A percentile compares a stretch with the other conserved stretches of the same genome.
Conservation (phyloP, 1,284 basidiomycete genomes). For the Fomitopsis betulina region DNA sequence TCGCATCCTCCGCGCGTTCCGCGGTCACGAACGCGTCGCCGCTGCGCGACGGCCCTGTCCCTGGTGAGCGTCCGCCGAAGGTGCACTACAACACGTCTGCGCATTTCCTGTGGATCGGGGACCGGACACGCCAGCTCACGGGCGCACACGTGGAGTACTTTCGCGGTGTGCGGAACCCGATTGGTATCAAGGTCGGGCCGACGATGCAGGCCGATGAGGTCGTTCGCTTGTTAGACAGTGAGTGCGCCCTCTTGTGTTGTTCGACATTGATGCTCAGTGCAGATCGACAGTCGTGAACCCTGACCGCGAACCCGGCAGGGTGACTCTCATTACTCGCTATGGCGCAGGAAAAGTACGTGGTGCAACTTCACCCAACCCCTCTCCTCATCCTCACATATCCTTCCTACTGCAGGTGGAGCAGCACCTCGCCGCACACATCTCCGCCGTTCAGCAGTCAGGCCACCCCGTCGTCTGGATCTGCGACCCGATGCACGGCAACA, state of each 20-base stretch:
- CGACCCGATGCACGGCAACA: constrained; percentile 98
- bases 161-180: constrained; percentile 91
- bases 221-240: constrained; percentile 75
- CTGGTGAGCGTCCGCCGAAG: constrained; percentile 16
- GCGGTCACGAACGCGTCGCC: constrained; percentile 10
- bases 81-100: constrained; percentile 84
- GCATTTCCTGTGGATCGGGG: constrained; percentile 97
- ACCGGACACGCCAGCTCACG: constrained; percentile 89
- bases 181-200: constrained; percentile 96
- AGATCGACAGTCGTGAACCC: constrained; percentile 75
- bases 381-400: not conserved
- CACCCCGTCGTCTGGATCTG: constrained; percentile 94
- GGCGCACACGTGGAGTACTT: constrained; percentile 97
- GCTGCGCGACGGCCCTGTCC: constrained; percentile 4
- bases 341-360: constrained; percentile 77
- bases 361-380: not conserved
- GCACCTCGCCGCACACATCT: constrained; percentile 79
- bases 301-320: constrained; percentile 73
- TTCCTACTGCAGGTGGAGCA: constrained; percentile 55
- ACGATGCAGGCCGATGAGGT: constrained; percentile 81
- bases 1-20: constrained; percentile 24
- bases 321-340: constrained; percentile 92
- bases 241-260: constrained; percentile 21
- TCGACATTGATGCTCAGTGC: not conserved
- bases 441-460: constrained; percentile 73